Base-by-base conservation (phyloP, 176 grass and related monocot genomes). In the Cocos nucifera region DNA sequence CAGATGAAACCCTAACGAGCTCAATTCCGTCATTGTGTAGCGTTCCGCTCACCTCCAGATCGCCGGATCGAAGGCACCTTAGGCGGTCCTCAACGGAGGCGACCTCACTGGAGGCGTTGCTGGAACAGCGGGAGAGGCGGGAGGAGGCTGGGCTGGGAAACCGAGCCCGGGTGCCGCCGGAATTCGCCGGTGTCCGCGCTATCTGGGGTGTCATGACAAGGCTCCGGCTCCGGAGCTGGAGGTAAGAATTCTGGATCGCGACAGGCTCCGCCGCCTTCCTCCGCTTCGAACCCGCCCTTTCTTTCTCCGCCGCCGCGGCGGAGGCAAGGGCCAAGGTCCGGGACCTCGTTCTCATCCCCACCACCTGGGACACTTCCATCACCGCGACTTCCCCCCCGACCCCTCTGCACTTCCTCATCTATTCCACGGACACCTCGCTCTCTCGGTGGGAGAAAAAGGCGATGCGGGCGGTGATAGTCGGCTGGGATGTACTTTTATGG, bases 321-420 rank as follows among this genome's bases (percentile, higher is more conserved):
- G 44, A 17, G 22, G 68, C 56, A 12, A 52, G 44, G 16, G 70
- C 70, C 7, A 49, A 17, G 10, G 69, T 22, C 15, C 70, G 59
- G 20, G 70, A 50, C 50, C 70, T 62, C 59, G 70, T 73, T 26
- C 10, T 62, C 26, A 54, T 58, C n/a, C 70, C 70, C 6, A 59
- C 67, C 55, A 27, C 39, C 56, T 59, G 35, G 6, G 39, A 19
- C 56, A 17, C 67, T 55, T 58, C 68, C 68, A 28, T 59, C 15
- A 59, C 68, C 8, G 52, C 26, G 9, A 63, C 6, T 62, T 48
- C 70, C 35, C 35, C 35, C 3, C 49, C 50, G 58, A 53, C 58
- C 49, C 49, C 69, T 72, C 49, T 62, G 58, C 69, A 72, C 69
- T 61, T 62, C 25, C 49, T 54, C 57, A 32, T 27, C 57, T 62